Percentiles rank a stretch among this genome's conserved stretches.
Conservation (phyloP, 805 yeast species). For the Metschnikowia lachancei region DNA sequence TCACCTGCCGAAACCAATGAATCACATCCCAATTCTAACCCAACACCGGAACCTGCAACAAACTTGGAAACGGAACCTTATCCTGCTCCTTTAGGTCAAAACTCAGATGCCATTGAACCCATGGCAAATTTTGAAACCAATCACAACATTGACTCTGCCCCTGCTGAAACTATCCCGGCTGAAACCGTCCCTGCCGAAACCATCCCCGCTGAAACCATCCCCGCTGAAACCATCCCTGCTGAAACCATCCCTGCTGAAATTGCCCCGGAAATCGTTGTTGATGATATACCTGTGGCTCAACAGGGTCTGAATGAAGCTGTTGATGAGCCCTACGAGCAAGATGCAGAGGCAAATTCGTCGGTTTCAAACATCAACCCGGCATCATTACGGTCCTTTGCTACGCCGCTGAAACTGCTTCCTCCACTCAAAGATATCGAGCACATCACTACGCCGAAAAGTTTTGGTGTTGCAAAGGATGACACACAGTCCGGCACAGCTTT, state of each 20-base stretch:
- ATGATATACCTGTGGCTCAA: no score
- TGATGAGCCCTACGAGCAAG: conserved; percentile 11
- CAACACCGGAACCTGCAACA: not conserved
- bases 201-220: no score
- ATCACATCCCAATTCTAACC: not conserved
- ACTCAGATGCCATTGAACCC: conserved; percentile 10
- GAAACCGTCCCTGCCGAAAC: no score
- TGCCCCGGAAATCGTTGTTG: no score
- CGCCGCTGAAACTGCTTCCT: conserved; percentile 43
- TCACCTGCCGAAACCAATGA: not conserved
- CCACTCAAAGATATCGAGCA: conserved; percentile 43
- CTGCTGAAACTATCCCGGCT: no score
- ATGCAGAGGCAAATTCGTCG: conserved; percentile 13
- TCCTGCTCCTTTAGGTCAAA: conserved; percentile 11
- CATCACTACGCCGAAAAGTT: conserved; percentile 41
- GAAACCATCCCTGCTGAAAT: no score
- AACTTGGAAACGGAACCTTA: not conserved
- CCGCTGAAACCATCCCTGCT: no score
- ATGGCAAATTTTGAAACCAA: not conserved
- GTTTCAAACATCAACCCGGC: conserved; percentile 10
- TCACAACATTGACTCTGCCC: no score
- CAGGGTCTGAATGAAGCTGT: not conserved
- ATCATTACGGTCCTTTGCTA: conserved; percentile 25
- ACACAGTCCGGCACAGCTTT: conserved; percentile 11
- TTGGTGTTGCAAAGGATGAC: conserved; percentile 39